phyloP scores from a whole-genome alignment of 345 rosid species.

The Kernera saxatilis region DNA sequence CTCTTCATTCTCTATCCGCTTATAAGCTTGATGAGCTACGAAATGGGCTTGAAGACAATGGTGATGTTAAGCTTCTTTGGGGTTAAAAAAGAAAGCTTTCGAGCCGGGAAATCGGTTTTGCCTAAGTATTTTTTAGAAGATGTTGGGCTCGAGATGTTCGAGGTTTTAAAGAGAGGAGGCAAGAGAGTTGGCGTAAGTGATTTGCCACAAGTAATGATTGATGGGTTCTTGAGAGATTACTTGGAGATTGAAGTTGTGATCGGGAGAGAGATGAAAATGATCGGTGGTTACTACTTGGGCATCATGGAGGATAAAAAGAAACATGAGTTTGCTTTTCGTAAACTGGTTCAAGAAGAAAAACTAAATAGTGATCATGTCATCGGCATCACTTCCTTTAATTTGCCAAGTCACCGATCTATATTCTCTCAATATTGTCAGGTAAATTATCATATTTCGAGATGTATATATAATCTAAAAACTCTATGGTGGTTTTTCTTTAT shows the following conservation, averaged over 20 bases:
- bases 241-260: constrained; percentile 41
- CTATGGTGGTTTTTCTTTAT: not conserved
- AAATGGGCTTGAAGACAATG: constrained; percentile 40
- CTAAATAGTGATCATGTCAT: constrained; percentile 22
- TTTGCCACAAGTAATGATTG: constrained; percentile 56
- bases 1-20: constrained; percentile 51
- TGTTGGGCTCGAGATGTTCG: constrained; percentile 47
- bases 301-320: constrained; percentile 36
- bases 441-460: not conserved
- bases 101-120: constrained; percentile 41
- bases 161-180: constrained; percentile 38
- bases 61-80: constrained; percentile 51
- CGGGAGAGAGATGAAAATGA: constrained; percentile 45
- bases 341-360: constrained; percentile 14
- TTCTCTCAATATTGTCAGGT: constrained; percentile 51
- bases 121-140: constrained; percentile 61
- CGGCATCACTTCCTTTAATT: constrained; percentile 40
- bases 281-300: constrained; percentile 47
- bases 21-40: constrained; percentile 32
- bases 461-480: not conserved
- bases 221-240: constrained; percentile 45
- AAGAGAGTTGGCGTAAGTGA: constrained; percentile 43
- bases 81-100: constrained; percentile 32
- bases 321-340: constrained; percentile 3
- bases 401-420: constrained; percentile 32